Base-by-base conservation (phyloP, 805 yeast genomes). In the Millerago galiae region DNA sequence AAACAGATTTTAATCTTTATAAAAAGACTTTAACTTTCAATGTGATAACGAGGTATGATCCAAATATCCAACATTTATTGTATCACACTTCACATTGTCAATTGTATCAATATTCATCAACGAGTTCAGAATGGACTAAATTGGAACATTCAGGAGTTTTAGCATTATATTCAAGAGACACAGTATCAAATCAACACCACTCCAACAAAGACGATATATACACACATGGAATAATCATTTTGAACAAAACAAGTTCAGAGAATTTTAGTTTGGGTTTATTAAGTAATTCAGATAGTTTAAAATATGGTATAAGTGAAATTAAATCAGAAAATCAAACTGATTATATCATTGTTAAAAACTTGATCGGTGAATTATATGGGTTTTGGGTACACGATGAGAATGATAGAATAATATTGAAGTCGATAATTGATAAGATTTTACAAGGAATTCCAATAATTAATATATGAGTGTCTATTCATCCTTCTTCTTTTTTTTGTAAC, bases 1-100 rank as follows among this genome's bases (percentile, higher is more conserved):
- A 38, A 14, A 13, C 41, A 16, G 41, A 38, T 32, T 38, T 38
- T 27, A 13, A 36, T 5, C 35, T 83, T 17, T 84, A 79, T 55
- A 71, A 79, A 40, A 78, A 76, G 47, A 83, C 90, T 0, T 63
- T 84, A 37, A 82, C 84, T 38, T 83, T 75, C 63, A 84, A 83
- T 56, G 90, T 84, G 40, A 81, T 84, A 26, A 81, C 83, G 18
- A 71, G 89, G 46, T 84, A 84, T 55, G 95, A 84, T 51, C 84
- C 90, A 0, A 70, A 71, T 48, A 76, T 83, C 38, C 77, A 81
- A 43, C 86, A 81, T 55, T 66, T 84, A 26, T 62, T 83, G 34
- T 81, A 77, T 53, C 74, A 79, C 40, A 75, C 90, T 2, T 78
- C 90, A 13, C 86, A 83, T 58, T 79, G 84, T 43, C 85, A 83